Base-by-base conservation (phyloP, 2,329 filamentous ascomycete genomes). In the Escovopsis weberi region DNA sequence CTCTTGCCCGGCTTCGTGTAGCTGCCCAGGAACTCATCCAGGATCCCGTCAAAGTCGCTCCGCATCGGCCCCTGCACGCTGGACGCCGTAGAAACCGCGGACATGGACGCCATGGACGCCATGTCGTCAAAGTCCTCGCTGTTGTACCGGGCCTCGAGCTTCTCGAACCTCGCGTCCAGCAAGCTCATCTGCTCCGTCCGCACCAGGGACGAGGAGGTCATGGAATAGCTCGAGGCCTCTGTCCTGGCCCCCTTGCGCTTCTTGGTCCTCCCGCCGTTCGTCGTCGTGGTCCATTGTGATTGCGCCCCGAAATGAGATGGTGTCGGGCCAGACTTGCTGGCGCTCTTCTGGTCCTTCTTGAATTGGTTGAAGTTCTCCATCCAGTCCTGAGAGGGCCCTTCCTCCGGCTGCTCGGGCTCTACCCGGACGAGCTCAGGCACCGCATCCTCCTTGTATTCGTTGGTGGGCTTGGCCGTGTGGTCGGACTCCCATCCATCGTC, bases 231-330 rank as follows among this genome's bases (percentile, higher is more conserved):
- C 1, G 87, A 91, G 1, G 84, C 82, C 50, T 83, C 85, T 4
- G 89, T 96, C 59, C 93, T 66, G 2, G 91, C 89, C 38, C 88
- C 89, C 69, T 94, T 96, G 57, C 89, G 79, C 75, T 94, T 95
- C 79, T 96, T 96, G 47, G 74, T 75, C 41, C 85, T 78, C 11
- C 86, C 86, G 33, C 84, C 85, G 47, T 80, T 82, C 1, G 84
- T 81, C 2, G 82, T 87, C 1, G 82, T 79, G 2, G 82, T 87
- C 66, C 82, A 74, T 51, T 81, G 68, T 6, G 82, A 83, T 54
- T 83, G 78, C 38, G 81, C 55, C 48, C 82, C 81, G 3, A 78
- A 80, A 12, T 72, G 72, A 26, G 60, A 55, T n/a, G 60, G 55
- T 1, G 72, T 69, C 5, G 59, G 62, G 32, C 53, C 53, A 30